These are phyloP conservation scores for Wickerhamia fluorescens DNA, from an alignment of 805 yeast genomes.

Conservation along the genomic window DNA sequence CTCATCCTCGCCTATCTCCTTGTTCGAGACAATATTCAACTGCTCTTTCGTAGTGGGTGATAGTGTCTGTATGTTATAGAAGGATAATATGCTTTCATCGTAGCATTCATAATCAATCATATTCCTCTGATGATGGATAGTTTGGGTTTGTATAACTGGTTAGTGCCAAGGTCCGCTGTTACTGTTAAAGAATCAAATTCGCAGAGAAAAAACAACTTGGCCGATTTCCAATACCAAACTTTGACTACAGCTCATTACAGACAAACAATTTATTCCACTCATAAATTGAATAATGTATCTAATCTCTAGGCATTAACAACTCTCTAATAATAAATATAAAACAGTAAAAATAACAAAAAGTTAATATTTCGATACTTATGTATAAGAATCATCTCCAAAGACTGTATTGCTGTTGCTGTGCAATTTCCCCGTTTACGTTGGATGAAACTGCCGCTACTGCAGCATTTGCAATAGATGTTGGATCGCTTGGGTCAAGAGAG, in stretches of 20 bases:
- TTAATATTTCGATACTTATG: background rate
- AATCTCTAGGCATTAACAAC: no score
- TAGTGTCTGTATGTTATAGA: constrained; percentile 22
- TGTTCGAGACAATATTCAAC: constrained; percentile 8
- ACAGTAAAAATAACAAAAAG: no score
- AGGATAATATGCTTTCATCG: constrained; percentile 19
- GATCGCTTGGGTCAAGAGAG: constrained; percentile 11
- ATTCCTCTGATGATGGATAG: background rate
- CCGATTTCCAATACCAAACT: no score
- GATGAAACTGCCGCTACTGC: constrained; percentile 32
- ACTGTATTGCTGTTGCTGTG: constrained; percentile 29
- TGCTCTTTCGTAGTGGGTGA: no score
- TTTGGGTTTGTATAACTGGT: background rate
- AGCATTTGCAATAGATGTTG: constrained; percentile 29
- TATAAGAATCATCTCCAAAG: constrained; percentile 22
- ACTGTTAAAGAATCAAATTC: no score
- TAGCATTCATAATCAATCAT: constrained; percentile 28
- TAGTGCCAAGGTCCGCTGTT: no score
- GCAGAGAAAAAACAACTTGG: no score
- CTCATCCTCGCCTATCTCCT: constrained; percentile 16
- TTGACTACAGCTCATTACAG: no score
- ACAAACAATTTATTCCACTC: no score
- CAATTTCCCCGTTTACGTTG: constrained; percentile 18
- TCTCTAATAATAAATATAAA: no score
- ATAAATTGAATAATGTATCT: no score